Conservation (phyloP, 2,329 filamentous ascomycete genomes). For the Trichoderma sp. region DNA sequence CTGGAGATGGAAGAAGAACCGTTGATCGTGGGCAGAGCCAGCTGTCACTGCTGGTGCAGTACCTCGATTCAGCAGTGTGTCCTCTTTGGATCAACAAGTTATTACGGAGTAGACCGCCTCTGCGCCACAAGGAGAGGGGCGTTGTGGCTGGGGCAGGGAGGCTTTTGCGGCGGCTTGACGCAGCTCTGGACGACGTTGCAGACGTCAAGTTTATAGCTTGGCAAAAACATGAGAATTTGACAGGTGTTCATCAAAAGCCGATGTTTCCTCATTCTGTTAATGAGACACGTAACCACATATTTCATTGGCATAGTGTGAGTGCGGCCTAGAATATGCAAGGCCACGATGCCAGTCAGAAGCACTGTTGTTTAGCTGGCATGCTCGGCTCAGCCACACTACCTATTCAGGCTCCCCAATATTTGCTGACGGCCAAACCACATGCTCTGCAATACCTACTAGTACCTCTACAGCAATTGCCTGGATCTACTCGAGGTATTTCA, state of each 20-base stretch:
- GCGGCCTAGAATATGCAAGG: background rate
- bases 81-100: slow-evolving; percentile 24
- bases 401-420: background rate
- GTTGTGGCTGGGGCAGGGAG: slow-evolving; percentile 18
- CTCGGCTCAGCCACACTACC: background rate
- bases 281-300: background rate
- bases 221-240: background rate
- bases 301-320: background rate
- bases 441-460: background rate
- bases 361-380: background rate
- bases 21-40: slow-evolving; percentile 22
- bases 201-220: background rate
- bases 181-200: background rate
- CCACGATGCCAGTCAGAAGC: background rate
- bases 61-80: slow-evolving; percentile 14
- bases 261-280: background rate
- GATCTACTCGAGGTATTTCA: background rate
- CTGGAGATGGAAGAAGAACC: slow-evolving; percentile 19
- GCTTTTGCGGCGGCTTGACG: background rate
- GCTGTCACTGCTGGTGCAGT: slow-evolving; percentile 21
- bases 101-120: slow-evolving; percentile 24
- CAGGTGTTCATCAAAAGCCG: background rate
- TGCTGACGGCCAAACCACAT: background rate
- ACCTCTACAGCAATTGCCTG: background rate
- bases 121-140: slow-evolving; percentile 22